Evolutionary conservation across 139 green algal genomes (phyloP), one percentile per base, ranked within the genome.

Genomic region (Limnomonas spitsbergensis): DNA sequence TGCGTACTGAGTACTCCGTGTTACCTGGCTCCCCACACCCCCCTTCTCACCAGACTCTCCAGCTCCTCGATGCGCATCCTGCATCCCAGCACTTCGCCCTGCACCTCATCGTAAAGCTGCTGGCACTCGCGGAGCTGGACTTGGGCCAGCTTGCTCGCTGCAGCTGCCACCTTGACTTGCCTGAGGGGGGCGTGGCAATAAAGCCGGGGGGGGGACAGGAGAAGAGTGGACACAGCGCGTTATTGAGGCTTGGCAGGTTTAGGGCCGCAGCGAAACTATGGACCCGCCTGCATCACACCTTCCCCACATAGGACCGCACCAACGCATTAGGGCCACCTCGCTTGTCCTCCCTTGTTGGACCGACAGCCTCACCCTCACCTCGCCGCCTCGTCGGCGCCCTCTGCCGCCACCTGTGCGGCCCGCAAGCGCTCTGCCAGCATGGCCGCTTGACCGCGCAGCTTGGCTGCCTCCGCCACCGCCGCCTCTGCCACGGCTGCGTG

Each of bases 391-490:
- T 70, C 56, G 4, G 24, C 56, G 27, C 27, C 56, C 24, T 4
- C 56, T 38, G 56, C 7, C 4, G 4, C 4, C 4, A 20, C 9
- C 29, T 70, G 7, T 7, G 56, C 9, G 9, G 29, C 9, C 14
- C 56, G 27, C 56, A 70, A 20, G 4, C 56, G 56, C 56, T 70
- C 56, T 70, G 56, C 56, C 56, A 70, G 56, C 56, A 70, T 24
- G 14, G 56, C 9, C 24, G 56, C 56, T 20, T 70, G 56, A 20
- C 14, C 56, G 7, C 56, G 27, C 7, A 32, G 9, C 56, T 70
- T 70, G 9, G 56, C 56, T 9, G 56, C 56, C 56, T 70, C 14
- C 56, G 14, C 56, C 56, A 37, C 56, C 29, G 56, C 56, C 29
- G 56, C 27, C 56, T 70, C 56, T 9, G 24, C 56, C 7, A 20